phyloP scores from a whole-genome alignment of 345 rosid species.

The Adansonia digitata region DNA sequence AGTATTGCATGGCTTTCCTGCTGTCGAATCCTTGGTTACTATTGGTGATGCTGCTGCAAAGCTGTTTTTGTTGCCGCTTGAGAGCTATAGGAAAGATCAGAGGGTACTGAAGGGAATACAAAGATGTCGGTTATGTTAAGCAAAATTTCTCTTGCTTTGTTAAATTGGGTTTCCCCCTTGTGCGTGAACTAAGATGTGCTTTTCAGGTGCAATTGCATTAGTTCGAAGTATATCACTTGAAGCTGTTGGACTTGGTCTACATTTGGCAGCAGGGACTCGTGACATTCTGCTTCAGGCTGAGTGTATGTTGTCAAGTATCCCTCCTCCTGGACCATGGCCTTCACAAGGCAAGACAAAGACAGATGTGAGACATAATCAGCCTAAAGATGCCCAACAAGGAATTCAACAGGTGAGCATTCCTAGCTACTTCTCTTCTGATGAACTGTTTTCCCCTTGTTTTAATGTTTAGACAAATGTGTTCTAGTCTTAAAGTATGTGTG shows the following conservation, averaged over 20 bases:
- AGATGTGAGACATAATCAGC: conserved; percentile 70
- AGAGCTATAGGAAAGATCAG: conserved; percentile 78
- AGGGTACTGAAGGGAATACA: conserved; percentile 85
- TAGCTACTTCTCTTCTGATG: neutral
- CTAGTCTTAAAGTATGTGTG: neutral
- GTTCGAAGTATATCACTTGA: conserved; percentile 88
- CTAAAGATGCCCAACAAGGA: conserved; percentile 83
- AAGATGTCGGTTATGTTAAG: conserved; percentile 59
- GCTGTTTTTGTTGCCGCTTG: conserved; percentile 83
- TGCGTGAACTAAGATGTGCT: neutral
- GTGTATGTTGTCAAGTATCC: conserved; percentile 45
- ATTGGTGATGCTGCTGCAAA: conserved; percentile 76
- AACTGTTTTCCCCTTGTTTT: neutral
- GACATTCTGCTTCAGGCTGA: conserved; percentile 80
- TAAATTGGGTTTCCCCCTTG: neutral
- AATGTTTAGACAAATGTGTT: neutral
- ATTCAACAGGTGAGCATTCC: conserved; percentile 60
- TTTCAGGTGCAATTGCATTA: conserved; percentile 79
- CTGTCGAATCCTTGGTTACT: conserved; percentile 71
- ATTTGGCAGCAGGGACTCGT: conserved; percentile 87
- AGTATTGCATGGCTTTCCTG: conserved; percentile 65
- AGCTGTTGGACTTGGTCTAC: conserved; percentile 94
- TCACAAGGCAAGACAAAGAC: conserved; percentile 34
- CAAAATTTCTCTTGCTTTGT: neutral
- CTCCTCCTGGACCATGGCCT: conserved; percentile 50